Evolutionary conservation across 2,329 filamentous ascomycete species (phyloP).

Genomic region (Ophiostoma himal-ulmi): DNA sequence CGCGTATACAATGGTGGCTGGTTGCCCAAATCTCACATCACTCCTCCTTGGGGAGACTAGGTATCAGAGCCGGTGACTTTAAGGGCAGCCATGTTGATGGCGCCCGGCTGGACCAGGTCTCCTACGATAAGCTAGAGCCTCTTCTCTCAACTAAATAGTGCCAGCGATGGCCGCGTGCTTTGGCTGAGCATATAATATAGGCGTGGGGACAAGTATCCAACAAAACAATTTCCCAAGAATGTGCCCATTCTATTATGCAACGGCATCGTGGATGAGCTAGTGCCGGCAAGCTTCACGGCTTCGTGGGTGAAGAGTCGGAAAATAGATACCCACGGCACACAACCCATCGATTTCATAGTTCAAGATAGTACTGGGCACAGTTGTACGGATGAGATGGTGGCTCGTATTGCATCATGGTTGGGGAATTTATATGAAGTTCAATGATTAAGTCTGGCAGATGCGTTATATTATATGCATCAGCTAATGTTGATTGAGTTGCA

Average conservation of each 20-base stretch:
- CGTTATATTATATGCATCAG: no score
- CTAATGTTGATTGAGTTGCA: no score
- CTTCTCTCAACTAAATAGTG: neutral
- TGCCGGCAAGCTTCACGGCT: neutral
- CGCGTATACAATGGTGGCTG: neutral
- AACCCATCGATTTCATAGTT: neutral
- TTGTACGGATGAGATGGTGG: neutral
- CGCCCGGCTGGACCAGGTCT: neutral
- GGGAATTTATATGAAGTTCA: neutral
- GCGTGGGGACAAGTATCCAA: neutral
- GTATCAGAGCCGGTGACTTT: neutral
- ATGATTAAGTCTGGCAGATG: neutral
- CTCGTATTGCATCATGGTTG: neutral
- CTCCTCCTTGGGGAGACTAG: neutral
- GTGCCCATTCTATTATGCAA: neutral
- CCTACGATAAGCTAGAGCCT: conserved; percentile 3
- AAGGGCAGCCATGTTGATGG: neutral
- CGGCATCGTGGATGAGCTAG: neutral
- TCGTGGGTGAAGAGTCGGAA: neutral
- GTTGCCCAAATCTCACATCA: neutral
- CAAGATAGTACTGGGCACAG: neutral
- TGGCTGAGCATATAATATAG: neutral
- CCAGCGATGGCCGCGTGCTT: neutral
- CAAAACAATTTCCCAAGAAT: neutral
- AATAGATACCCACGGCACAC: neutral